phyloP scores from a whole-genome alignment of 805 yeast genomes.

The Jamesozyma jinghongensis region DNA sequence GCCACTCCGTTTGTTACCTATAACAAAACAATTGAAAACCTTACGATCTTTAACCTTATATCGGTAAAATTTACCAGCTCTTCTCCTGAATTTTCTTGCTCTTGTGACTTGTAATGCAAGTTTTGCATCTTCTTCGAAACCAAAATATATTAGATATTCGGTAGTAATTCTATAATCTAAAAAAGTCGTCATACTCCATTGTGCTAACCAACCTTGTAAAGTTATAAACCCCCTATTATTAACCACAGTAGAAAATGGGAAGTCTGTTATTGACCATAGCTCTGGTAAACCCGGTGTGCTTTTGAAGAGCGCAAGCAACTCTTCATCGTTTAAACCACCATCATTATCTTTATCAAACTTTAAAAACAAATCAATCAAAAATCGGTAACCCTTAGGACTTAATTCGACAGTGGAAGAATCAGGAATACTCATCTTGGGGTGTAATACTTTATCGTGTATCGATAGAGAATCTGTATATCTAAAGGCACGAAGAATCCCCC shows the following conservation, averaged over 20 bases:
- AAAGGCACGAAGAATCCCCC: constrained; percentile 87
- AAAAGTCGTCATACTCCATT: constrained; percentile 95
- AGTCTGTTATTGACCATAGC: constrained; percentile 75
- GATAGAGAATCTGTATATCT: constrained; percentile 90
- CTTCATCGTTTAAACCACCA: constrained; percentile 80
- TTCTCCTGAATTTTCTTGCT: constrained; percentile 59
- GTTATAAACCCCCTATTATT: constrained; percentile 87
- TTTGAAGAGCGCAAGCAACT: constrained; percentile 57
- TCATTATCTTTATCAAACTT: constrained; percentile 91
- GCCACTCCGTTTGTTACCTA: constrained; percentile 84
- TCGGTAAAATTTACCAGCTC: constrained; percentile 59
- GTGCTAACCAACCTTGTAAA: constrained; percentile 97
- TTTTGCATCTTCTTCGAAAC: constrained; percentile 53
- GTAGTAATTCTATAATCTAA: constrained; percentile 75
- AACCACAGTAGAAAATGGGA: constrained; percentile 81
- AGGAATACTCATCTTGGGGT: constrained; percentile 71
- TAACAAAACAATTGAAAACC: constrained; percentile 79
- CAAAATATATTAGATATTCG: constrained; percentile 82
- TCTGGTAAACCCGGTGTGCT: constrained; percentile 93
- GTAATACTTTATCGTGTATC: constrained; percentile 66
- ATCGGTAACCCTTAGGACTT: constrained; percentile 85
- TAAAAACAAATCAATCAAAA: constrained; percentile 80
- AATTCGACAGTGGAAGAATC: constrained; percentile 75
- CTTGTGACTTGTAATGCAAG: constrained; percentile 71
- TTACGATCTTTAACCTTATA: constrained; percentile 71